phyloP scores from a whole-genome alignment of 495 filamentous ascomycete genomes.

The Baudoinia panamericana region DNA sequence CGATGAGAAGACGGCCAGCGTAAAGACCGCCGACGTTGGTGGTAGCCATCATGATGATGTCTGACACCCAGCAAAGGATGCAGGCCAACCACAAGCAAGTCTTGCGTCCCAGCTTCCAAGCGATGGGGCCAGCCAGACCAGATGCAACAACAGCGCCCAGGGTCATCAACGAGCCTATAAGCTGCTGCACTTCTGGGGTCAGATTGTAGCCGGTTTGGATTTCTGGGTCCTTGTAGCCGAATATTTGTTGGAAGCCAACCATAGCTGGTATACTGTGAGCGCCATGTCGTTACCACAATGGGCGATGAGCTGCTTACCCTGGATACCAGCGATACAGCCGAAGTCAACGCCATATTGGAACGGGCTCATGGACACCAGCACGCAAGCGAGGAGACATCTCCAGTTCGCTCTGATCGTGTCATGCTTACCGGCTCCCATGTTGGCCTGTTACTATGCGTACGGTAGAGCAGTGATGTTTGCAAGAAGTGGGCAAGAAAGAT shows the following conservation, averaged over 20 bases:
- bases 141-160: slow-evolving; percentile 6
- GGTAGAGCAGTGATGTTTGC: background rate
- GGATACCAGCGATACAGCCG: slow-evolving; percentile 46
- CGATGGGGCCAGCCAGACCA: slow-evolving; percentile 26
- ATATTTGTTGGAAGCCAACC: slow-evolving; percentile 42
- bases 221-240: slow-evolving; percentile 26
- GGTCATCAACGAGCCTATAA: slow-evolving; percentile 34
- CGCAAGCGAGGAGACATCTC: slow-evolving; percentile 33
- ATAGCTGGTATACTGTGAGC: slow-evolving; percentile 31
- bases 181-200: slow-evolving; percentile 35
- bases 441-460: background rate
- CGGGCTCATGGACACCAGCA: slow-evolving; percentile 38
- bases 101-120: slow-evolving; percentile 37
- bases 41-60: slow-evolving; percentile 46
- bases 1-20: slow-evolving; percentile 42
- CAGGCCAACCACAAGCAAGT: slow-evolving; percentile 39
- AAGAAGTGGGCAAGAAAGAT: background rate
- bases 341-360: slow-evolving; percentile 56
- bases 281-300: too few species aligned
- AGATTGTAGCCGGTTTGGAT: slow-evolving; percentile 24
- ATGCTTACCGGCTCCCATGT: slow-evolving; percentile 2
- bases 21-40: slow-evolving; percentile 41
- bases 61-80: slow-evolving; percentile 36
- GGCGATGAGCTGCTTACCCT: slow-evolving; percentile 25
- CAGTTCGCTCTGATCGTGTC: slow-evolving; percentile 17